Conservation (phyloP, 257 asterid species). For the Cynanchum wilfordii region DNA sequence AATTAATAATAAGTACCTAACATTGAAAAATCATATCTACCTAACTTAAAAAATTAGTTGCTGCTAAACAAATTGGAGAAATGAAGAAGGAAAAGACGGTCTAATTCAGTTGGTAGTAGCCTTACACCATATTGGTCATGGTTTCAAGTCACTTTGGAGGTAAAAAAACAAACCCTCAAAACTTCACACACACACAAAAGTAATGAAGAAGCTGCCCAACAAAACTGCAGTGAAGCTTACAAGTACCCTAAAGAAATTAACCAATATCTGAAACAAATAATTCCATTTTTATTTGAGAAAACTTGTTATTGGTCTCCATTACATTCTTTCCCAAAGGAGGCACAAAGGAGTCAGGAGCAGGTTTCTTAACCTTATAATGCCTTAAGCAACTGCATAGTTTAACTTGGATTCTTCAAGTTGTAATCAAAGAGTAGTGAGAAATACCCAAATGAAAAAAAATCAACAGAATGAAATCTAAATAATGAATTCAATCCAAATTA, state of each 20-base stretch:
- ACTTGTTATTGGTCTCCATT: not conserved
- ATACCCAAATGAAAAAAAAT: not conserved
- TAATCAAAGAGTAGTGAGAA: not conserved
- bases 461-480: not conserved
- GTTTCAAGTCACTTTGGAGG: too few species aligned
- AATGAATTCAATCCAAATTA: conserved; percentile 21
- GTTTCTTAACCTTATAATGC: not conserved
- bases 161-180: too few species aligned
- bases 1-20: not conserved
- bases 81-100: not conserved
- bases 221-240: not conserved
- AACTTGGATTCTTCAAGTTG: not conserved
- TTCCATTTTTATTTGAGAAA: not conserved
- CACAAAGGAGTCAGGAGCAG: not conserved
- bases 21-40: not conserved
- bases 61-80: not conserved
- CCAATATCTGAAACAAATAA: not conserved
- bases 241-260: not conserved
- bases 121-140: too few species aligned
- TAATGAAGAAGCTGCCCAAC: not conserved
- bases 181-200: too few species aligned
- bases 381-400: not conserved
- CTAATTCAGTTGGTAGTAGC: too few species aligned
- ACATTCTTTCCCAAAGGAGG: not conserved
- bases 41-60: conserved; percentile 3